These are phyloP conservation scores for Fusarium hainanense DNA, from an alignment of 2,329 filamentous ascomycete genomes.

Conservation along the genomic window DNA sequence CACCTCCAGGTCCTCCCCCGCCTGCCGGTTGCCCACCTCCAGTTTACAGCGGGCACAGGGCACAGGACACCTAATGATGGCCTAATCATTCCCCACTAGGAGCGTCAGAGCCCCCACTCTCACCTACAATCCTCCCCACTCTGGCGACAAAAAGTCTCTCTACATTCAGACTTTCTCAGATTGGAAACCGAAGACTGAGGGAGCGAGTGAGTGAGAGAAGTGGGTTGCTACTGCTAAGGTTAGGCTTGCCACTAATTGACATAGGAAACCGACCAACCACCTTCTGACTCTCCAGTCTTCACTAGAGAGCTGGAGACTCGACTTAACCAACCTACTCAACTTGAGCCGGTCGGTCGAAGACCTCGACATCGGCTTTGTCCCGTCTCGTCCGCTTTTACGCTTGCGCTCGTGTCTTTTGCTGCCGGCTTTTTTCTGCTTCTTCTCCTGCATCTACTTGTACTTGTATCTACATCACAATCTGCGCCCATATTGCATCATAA, in stretches of 20 bases:
- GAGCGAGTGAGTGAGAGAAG: not conserved
- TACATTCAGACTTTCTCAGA: constrained; percentile 24
- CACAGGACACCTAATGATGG: not conserved
- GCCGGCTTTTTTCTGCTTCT: constrained; percentile 8
- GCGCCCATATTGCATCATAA: constrained; percentile 12
- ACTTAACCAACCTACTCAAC: constrained; percentile 1
- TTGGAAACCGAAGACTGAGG: constrained; percentile 2
- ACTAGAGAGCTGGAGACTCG: constrained; percentile 1
- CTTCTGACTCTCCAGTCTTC: constrained; percentile 10
- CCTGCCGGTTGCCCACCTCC: constrained; percentile 5
- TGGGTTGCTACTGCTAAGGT: not conserved
- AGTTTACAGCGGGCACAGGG: constrained; percentile 5
- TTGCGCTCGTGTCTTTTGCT: not conserved
- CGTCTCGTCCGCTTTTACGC: not conserved
- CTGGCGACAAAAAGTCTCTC: constrained; percentile 38
- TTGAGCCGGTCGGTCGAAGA: constrained; percentile 2
- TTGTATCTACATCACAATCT: constrained; percentile 6
- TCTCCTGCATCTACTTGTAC: constrained; percentile 22
- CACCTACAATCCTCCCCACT: constrained; percentile 27
- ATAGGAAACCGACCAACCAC: constrained; percentile 41
- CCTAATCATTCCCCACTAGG: constrained; percentile 12
- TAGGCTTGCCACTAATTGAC: constrained; percentile 32
- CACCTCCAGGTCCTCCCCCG: constrained; percentile 16
- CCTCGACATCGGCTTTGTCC: constrained; percentile 16
- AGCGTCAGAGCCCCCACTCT: constrained; percentile 28